Percentiles rank a stretch among this genome's conserved stretches.
These are phyloP conservation scores for Fusarium succisae DNA, from an alignment of 2,329 filamentous ascomycete species.

Conservation along the genomic window DNA sequence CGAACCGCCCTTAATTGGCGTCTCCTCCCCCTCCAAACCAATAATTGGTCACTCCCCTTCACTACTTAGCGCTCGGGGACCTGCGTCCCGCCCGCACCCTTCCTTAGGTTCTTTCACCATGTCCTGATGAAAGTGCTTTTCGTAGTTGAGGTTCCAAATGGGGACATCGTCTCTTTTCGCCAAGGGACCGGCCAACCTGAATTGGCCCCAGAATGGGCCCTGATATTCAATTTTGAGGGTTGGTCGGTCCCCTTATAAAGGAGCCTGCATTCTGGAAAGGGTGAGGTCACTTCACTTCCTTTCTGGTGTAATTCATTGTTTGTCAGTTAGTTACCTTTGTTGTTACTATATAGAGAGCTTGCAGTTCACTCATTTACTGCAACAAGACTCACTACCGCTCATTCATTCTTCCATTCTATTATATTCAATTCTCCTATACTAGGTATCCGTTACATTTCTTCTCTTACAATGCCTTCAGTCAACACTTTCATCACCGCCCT, in stretches of 20 bases:
- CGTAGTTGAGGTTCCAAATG: slow-evolving; percentile 3
- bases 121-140: slow-evolving; percentile 17
- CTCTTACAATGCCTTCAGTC: slow-evolving; percentile 21
- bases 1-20: slow-evolving; percentile 17
- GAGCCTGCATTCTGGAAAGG: slow-evolving; percentile 16
- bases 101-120: not conserved
- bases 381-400: not conserved
- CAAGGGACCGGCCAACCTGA: slow-evolving; percentile 15
- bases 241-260: slow-evolving; percentile 28
- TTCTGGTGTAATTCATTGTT: not conserved
- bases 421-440: not conserved
- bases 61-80: slow-evolving; percentile 15
- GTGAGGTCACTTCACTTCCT: not conserved
- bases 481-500: slow-evolving; percentile 21
- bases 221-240: slow-evolving; percentile 33
- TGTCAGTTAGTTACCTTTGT: slow-evolving; percentile 1
- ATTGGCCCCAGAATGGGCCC: not conserved
- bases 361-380: slow-evolving; percentile 27
- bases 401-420: slow-evolving; percentile 1
- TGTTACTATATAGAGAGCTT: slow-evolving; percentile 28
- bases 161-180: slow-evolving; percentile 19
- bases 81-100: slow-evolving; percentile 18
- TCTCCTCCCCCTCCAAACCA: slow-evolving; percentile 4
- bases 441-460: not conserved
- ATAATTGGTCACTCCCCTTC: slow-evolving; percentile 26